phyloP scores from a whole-genome alignment of 1,139 yeast species.

The Pichia sp. region DNA sequence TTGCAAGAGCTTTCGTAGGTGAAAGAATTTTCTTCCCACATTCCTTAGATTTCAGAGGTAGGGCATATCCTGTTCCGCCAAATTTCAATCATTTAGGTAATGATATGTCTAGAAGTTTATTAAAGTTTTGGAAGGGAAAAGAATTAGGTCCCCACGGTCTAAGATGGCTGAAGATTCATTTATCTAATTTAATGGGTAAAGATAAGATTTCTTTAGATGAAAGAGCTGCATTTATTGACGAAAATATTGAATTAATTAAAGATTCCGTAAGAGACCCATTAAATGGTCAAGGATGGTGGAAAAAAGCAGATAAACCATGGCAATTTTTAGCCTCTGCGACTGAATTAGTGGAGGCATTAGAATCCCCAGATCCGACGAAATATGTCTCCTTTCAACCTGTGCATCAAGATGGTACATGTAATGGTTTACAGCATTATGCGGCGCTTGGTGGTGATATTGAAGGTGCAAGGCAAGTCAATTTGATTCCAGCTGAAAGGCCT shows the following conservation, averaged over 20 bases:
- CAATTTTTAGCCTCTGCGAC: slow-evolving; percentile 84
- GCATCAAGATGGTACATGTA: slow-evolving; percentile 97
- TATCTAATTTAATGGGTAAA: slow-evolving; percentile 82
- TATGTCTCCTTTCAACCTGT: slow-evolving; percentile 80
- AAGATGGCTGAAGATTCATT: slow-evolving; percentile 83
- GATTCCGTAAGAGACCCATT: slow-evolving; percentile 72
- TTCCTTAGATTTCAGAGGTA: slow-evolving; percentile 89
- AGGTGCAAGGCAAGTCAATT: slow-evolving; percentile 90
- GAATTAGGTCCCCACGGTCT: slow-evolving; percentile 71
- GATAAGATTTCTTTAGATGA: slow-evolving; percentile 79
- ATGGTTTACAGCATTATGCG: slow-evolving; percentile 96
- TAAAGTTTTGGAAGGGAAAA: slow-evolving; percentile 85
- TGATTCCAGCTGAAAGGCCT: slow-evolving; percentile 76
- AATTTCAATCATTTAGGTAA: slow-evolving; percentile 78
- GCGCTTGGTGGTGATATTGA: slow-evolving; percentile 95
- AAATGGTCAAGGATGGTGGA: slow-evolving; percentile 66
- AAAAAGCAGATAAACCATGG: slow-evolving; percentile 88
- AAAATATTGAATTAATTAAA: slow-evolving; percentile 53
- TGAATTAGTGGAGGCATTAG: slow-evolving; percentile 69
- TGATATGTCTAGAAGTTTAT: slow-evolving; percentile 80
- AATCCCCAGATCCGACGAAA: slow-evolving; percentile 66
- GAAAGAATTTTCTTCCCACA: slow-evolving; percentile 93
- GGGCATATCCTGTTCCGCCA: slow-evolving; percentile 85
- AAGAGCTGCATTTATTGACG: slow-evolving; percentile 67
- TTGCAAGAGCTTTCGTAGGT: slow-evolving; percentile 86